Conservation (phyloP, 140 eudicot species). For the Flaveria floridana region DNA sequence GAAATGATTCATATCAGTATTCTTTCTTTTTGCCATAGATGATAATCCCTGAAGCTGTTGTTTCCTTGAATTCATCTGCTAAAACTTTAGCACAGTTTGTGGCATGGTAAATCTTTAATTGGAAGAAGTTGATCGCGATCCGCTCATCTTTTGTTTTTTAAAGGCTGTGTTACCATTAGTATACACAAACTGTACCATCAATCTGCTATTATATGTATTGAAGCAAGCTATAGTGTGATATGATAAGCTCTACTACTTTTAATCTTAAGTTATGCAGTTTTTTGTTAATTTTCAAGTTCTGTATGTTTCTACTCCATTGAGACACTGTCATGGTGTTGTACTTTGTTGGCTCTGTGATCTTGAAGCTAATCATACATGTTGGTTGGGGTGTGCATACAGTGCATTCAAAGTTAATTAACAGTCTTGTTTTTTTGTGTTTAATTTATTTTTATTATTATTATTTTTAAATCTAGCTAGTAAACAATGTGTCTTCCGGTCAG, state of each 20-base stretch:
- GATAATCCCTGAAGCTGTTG: background rate
- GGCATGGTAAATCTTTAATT: background rate
- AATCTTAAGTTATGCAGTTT: background rate
- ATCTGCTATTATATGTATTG: background rate
- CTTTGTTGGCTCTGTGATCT: background rate
- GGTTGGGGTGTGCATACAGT: background rate
- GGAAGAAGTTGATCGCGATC: background rate
- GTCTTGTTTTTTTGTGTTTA: background rate
- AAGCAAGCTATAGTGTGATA: background rate
- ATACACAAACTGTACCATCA: background rate
- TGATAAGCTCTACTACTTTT: slow-evolving; percentile 2
- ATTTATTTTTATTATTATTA: background rate
- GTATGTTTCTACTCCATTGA: background rate
- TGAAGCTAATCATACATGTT: background rate
- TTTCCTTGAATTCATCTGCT: background rate
- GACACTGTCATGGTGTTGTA: background rate
- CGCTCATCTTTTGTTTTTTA: background rate
- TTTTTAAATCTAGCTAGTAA: background rate
- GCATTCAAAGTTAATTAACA: background rate
- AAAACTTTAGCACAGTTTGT: background rate
- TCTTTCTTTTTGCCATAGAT: background rate
- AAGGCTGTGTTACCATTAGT: background rate
- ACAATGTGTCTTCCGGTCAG: background rate
- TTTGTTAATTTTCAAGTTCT: background rate
- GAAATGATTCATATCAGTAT: background rate